Base-by-base conservation (phyloP, 306 rosid species). In the Quercus glauca region DNA sequence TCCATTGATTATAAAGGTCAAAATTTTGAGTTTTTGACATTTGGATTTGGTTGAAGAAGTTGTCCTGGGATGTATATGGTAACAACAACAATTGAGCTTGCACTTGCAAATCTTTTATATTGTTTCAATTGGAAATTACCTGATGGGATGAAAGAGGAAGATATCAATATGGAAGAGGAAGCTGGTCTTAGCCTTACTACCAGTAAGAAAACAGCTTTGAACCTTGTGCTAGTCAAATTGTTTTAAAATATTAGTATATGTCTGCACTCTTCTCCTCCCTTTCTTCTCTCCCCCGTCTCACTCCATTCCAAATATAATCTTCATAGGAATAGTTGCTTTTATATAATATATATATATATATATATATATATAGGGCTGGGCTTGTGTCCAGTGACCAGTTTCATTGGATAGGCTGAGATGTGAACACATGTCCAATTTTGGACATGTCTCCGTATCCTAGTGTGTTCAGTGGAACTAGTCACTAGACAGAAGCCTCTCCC, bases 121-220 rank as follows among this genome's bases (percentile, higher is more conserved):
- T 60, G 28, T 53, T 88, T 90, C 76, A 83, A 90, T 3, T 88
- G 90, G 89, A 71, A 85, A 28, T 61, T 85, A 63, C 89, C 84
- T 0, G 8, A 15, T 23, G 94, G 91, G 18, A 74, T 82, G 81
- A 37, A 67, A 65, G 86, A 74, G 41, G 70, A 83, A 25, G 87
- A 86, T 3, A 55, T 87, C 55, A 63, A 80, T n/a, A 88, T 85
- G 92, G 90, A 86, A 57, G 91, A 90, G 72, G 19, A 37, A 3
- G 5, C 18, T 33, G 89, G 87, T 18, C 28, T 68, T 2, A 68
- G 72, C 1, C 60, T 88, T 12, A 80, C 89, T 5, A 18, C 75
- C 12, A 25, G 73, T 19, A 90, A 85, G 74, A 90, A 78, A 59
- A 52, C 55, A n/a, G n/a, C 83, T 67, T 80, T 87, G 4, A 37